A percentile compares a stretch with the other conserved stretches of the same genome.
These are phyloP conservation scores for Epichloe typhina DNA, from an alignment of 2,329 filamentous ascomycete species.

Conservation along the genomic window DNA sequence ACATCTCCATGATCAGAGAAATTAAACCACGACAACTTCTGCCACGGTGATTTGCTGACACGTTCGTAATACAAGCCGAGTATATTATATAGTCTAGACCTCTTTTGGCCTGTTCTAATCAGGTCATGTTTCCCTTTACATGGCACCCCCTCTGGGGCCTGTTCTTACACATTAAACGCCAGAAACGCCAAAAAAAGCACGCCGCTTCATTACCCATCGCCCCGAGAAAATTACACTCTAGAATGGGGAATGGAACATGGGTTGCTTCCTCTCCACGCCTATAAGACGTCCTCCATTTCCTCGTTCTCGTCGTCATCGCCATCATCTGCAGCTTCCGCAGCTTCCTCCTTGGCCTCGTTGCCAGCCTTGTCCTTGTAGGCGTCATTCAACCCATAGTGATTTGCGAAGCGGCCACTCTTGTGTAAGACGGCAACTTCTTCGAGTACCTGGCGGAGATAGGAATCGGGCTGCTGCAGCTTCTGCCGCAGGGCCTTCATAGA, in stretches of 20 bases:
- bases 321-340: conserved; percentile 43
- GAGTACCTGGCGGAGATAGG: conserved; percentile 77
- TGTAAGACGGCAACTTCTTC: conserved; percentile 73
- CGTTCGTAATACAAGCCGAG: neutral
- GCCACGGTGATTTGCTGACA: neutral
- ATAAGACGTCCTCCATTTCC: conserved; percentile 68
- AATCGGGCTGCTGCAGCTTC: conserved; percentile 72
- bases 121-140: conserved; percentile 12
- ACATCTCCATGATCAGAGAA: too few relatives aligned
- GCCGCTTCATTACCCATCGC: neutral
- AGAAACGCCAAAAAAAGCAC: neutral
- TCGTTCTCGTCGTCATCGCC: conserved; percentile 56
- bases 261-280: conserved; percentile 8
- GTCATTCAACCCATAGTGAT: conserved; percentile 72
- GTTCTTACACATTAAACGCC: neutral
- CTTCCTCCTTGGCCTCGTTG: conserved; percentile 36
- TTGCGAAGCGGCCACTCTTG: conserved; percentile 72
- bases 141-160: neutral
- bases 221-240: neutral
- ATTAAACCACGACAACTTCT: too few relatives aligned
- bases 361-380: conserved; percentile 26
- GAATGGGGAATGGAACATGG: too few relatives aligned
- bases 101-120: conserved; percentile 8
- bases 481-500: conserved; percentile 76
- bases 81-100: conserved; percentile 3